Evolutionary conservation across 75 land plant genomes (phyloP), one percentile per base, ranked within the genome.

Genomic region (Adiantum capillusveneris): DNA sequence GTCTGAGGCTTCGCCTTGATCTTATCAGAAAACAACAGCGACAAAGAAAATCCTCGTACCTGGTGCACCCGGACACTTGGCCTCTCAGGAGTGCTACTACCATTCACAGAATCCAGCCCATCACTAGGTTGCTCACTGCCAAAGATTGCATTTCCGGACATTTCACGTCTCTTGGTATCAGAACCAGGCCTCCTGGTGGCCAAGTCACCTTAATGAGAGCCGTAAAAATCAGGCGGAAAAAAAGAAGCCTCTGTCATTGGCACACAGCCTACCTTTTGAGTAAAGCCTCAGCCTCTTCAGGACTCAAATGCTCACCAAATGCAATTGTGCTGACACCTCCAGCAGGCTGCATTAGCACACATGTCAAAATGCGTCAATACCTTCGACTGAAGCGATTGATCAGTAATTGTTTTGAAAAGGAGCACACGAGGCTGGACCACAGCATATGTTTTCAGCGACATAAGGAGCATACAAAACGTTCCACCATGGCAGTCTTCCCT

Each of bases 81-180:
- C 45, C 57, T 67, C 41, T 51, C 64, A n/a, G 74, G 68, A 26
- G 79, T 75, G 17, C 68, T 31, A 52, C 46, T 67, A 13, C 60
- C 63, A 42, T 63, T 56, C 1, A 60, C 73, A 26, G 79, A 57
- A 56, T 78, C 79, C 43, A 44, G 13, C 1, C 43, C 53, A 9
- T 60, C 86, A 52, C 62, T 50, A 51, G 67, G 73, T 36, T 62
- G 68, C 25, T 75, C 71, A 44, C 55, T 68, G 30, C 48, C 63
- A 67, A 92, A 87, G 37, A 92, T 92, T 21, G 95, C 97, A 76
- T 89, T 92, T n/a, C 97, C 97, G 68, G 80, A 79, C 78, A 92
- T 88, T 70, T 92, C 97, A 27, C 78, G 83, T 66, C 75, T 53
- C 64, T 92, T 92, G 25, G 66, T 61, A 24, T 79, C 89, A n/a